phyloP scores from a whole-genome alignment of 2,329 filamentous ascomycete species.

The Fusarium siculi region DNA sequence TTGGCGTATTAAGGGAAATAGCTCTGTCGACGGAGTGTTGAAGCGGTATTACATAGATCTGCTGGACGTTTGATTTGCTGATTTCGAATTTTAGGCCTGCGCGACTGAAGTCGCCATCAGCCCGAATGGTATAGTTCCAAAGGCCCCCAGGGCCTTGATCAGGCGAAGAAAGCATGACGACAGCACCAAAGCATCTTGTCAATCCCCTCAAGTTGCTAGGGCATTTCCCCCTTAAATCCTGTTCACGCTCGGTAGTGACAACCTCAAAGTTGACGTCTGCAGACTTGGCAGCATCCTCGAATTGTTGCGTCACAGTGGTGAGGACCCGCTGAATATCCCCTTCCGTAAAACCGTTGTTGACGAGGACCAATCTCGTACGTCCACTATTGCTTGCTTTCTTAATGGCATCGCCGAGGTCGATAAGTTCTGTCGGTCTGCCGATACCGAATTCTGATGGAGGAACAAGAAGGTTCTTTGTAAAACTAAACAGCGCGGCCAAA shows the following conservation, averaged over 20 bases:
- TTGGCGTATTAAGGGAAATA: constrained; percentile 67
- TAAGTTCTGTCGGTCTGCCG: constrained; percentile 68
- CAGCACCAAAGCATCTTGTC: constrained; percentile 77
- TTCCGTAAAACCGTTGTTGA: constrained; percentile 76
- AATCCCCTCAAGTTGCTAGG: constrained; percentile 72
- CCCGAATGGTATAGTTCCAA: constrained; percentile 90
- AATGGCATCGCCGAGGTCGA: constrained; percentile 73
- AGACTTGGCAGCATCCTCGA: constrained; percentile 62
- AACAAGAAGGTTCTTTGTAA: constrained; percentile 85
- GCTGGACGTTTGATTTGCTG: constrained; percentile 74
- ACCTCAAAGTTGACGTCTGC: constrained; percentile 67
- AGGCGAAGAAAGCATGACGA: constrained; percentile 81
- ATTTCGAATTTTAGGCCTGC: constrained; percentile 73
- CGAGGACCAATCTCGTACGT: constrained; percentile 78
- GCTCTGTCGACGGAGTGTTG: constrained; percentile 81
- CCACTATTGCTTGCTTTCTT: constrained; percentile 62
- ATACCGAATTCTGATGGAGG: constrained; percentile 82
- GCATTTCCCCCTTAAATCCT: constrained; percentile 71
- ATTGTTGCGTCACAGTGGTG: constrained; percentile 66
- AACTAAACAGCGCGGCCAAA: constrained; percentile 70
- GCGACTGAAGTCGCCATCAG: constrained; percentile 71
- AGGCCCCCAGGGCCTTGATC: constrained; percentile 70
- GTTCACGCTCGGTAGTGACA: constrained; percentile 62
- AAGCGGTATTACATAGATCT: constrained; percentile 82
- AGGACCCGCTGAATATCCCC: constrained; percentile 81